These are phyloP conservation scores for Monosporascus cannonballus DNA, from an alignment of 2,329 filamentous ascomycete genomes.

Conservation along the genomic window DNA sequence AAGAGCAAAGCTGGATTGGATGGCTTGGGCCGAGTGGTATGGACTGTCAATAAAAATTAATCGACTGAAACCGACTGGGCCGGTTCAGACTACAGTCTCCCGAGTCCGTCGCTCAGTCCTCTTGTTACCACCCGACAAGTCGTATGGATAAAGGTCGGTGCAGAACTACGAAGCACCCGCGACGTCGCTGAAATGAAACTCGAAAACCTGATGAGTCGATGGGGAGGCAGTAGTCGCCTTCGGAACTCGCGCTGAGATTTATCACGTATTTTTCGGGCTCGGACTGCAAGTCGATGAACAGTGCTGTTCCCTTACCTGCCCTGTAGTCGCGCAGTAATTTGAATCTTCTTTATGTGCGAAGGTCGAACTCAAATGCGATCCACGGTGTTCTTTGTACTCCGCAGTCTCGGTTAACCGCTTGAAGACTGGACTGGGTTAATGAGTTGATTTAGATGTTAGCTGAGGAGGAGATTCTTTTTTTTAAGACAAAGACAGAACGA, in stretches of 20 bases:
- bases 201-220: background rate
- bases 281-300: background rate
- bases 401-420: background rate
- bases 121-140: background rate
- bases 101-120: background rate
- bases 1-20: conserved; percentile 1
- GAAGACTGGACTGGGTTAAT: background rate
- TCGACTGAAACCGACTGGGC: background rate
- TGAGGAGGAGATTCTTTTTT: background rate
- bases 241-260: background rate
- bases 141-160: background rate
- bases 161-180: background rate
- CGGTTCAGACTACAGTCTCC: background rate
- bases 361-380: background rate
- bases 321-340: background rate
- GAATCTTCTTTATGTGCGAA: background rate
- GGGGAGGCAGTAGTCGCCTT: background rate
- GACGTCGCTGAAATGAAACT: background rate
- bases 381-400: background rate
- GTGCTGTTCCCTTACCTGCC: background rate
- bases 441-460: background rate
- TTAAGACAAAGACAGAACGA: background rate
- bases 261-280: background rate
- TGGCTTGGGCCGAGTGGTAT: background rate
- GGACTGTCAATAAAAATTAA: background rate